Conservation (phyloP, 176 grass and related monocot species). For the Zoysia pacifica region DNA sequence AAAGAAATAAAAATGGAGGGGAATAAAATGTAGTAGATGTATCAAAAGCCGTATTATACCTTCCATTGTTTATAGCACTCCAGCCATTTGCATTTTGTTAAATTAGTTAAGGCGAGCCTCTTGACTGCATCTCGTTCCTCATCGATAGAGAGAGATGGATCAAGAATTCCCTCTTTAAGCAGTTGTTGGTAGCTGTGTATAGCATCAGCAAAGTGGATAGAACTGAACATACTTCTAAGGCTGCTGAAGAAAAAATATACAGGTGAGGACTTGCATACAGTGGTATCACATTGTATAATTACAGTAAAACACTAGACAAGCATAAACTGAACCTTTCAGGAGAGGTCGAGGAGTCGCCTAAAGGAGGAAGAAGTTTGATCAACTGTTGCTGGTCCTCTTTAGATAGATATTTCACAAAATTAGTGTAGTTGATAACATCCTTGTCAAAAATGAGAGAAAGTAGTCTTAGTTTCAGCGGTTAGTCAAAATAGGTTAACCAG, state of each 20-base stretch:
- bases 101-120: constrained; percentile 49
- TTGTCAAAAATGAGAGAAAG: constrained; percentile 40
- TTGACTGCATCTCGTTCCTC: constrained; percentile 51
- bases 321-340: constrained; percentile 49
- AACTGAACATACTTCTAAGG: constrained; percentile 66
- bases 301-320: neutral
- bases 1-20: constrained; percentile 14
- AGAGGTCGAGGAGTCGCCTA: constrained; percentile 38
- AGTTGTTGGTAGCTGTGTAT: constrained; percentile 57
- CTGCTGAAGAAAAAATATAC: constrained; percentile 44
- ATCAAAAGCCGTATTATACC: constrained; percentile 38
- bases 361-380: constrained; percentile 61
- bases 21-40: constrained; percentile 7
- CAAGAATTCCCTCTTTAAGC: constrained; percentile 59
- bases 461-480: constrained; percentile 17
- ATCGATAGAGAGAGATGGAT: constrained; percentile 40
- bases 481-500: constrained; percentile 15
- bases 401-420: constrained; percentile 58
- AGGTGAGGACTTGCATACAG: constrained; percentile 27
- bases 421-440: constrained; percentile 65
- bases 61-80: constrained; percentile 57
- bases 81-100: constrained; percentile 55
- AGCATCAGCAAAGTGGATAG: constrained; percentile 60
- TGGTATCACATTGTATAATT: neutral
- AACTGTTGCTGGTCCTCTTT: constrained; percentile 61